These are phyloP conservation scores for Globisporangium carolinianum DNA, from an alignment of 352 stramenopile genomes.

Conservation along the genomic window DNA sequence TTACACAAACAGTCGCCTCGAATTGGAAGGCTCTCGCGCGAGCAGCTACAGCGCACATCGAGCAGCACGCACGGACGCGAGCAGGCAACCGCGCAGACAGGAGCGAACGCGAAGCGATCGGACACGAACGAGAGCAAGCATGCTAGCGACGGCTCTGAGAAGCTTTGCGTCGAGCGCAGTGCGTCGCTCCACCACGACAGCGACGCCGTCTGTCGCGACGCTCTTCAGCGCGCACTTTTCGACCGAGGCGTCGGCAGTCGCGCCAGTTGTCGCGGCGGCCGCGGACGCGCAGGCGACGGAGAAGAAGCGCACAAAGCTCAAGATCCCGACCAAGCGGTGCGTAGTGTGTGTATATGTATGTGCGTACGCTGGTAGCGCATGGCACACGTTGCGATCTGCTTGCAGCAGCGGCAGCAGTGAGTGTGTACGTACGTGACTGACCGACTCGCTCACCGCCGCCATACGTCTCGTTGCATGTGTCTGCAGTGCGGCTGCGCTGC, in stretches of 20 bases:
- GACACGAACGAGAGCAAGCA: conserved; percentile 11
- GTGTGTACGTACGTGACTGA: not conserved
- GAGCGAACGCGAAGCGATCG: not conserved
- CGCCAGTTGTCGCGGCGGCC: conserved; percentile 5
- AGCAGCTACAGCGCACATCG: not conserved
- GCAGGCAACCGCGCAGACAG: not conserved
- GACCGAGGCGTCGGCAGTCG: conserved; percentile 14
- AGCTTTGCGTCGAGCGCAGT: conserved; percentile 29
- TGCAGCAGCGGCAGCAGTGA: not conserved
- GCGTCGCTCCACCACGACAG: conserved; percentile 11
- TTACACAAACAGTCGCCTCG: not conserved
- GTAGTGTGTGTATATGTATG: conserved; percentile 1
- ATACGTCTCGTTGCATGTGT: not conserved
- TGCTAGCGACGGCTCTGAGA: conserved; percentile 56
- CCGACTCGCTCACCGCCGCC: not conserved
- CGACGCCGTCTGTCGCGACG: conserved; percentile 8
- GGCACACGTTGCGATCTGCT: not conserved
- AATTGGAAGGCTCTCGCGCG: conserved; percentile 3
- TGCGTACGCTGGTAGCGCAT: no score
- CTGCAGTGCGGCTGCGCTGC: conserved; percentile 35
- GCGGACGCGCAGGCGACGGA: conserved; percentile 15
- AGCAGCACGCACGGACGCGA: not conserved
- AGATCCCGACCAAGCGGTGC: conserved; percentile 69
- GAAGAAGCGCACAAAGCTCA: conserved; percentile 65
- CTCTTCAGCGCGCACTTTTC: conserved; percentile 41